phyloP scores from a whole-genome alignment of 345 rosid genomes.

The Cochlearia excelsa region DNA sequence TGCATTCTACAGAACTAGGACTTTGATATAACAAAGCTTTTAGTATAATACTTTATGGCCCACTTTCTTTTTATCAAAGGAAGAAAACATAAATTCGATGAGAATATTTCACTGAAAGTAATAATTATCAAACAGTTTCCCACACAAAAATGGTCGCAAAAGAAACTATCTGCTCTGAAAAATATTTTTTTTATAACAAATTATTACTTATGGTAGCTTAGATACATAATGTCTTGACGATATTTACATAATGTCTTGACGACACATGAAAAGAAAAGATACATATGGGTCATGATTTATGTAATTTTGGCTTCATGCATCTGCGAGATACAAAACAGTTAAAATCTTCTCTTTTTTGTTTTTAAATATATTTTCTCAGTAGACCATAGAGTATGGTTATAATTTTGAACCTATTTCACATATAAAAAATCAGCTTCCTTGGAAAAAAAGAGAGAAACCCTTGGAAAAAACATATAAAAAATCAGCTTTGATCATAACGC shows the following conservation, averaged over 20 bases:
- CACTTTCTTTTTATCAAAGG: constrained; percentile 25
- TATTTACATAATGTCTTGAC: neutral
- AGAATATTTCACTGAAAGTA: constrained; percentile 4
- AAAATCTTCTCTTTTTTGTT: constrained; percentile 24
- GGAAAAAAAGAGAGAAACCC: no score
- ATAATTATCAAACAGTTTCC: constrained; percentile 14
- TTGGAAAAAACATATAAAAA: constrained; percentile 12
- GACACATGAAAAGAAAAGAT: no score
- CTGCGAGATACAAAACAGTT: constrained; percentile 19
- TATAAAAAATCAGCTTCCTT: neutral
- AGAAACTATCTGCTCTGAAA: neutral
- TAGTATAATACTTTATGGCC: constrained; percentile 22
- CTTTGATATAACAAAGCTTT: constrained; percentile 10
- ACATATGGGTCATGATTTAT: constrained; percentile 27
- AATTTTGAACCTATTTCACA: constrained; percentile 37
- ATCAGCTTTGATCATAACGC: constrained; percentile 30
- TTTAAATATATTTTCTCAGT: constrained; percentile 1
- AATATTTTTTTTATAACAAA: constrained; percentile 22
- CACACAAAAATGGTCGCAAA: constrained; percentile 7
- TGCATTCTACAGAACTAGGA: constrained; percentile 15
- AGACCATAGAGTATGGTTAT: constrained; percentile 30
- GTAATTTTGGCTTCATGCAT: constrained; percentile 32
- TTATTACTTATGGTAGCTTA: constrained; percentile 33
- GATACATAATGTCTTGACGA: constrained; percentile 35
- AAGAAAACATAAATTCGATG: constrained; percentile 26